phyloP scores from a whole-genome alignment of 768 basidiomycete species.

The Austroboletus festivus region DNA sequence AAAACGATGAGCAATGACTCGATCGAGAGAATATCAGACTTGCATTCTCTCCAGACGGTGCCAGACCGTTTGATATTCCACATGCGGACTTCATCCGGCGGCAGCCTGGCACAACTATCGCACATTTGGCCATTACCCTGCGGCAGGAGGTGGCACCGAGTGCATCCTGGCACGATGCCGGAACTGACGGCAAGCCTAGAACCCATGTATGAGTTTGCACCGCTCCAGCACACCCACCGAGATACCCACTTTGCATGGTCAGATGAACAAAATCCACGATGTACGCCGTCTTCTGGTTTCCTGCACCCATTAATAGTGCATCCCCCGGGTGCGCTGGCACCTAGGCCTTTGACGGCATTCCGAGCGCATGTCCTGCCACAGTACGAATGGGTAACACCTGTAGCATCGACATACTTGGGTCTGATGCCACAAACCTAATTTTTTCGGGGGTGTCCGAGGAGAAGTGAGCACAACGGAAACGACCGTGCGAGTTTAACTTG shows the following conservation, averaged over 20 bases:
- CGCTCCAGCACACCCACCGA: background rate
- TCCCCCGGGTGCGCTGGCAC: slow-evolving; percentile 32
- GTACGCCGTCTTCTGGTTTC: slow-evolving; percentile 46
- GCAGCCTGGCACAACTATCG: slow-evolving; percentile 46
- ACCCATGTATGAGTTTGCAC: slow-evolving; percentile 5
- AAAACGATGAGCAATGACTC: slow-evolving; percentile 24
- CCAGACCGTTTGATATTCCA: slow-evolving; percentile 47
- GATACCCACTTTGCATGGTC: slow-evolving; percentile 51
- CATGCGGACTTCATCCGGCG: slow-evolving; percentile 41
- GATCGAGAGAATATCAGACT: slow-evolving; percentile 26
- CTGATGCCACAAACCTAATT: slow-evolving; percentile 54
- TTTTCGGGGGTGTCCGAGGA: slow-evolving; percentile 3
- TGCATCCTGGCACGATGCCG: slow-evolving; percentile 48
- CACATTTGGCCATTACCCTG: slow-evolving; percentile 46
- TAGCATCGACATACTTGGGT: slow-evolving; percentile 59
- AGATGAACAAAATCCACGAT: slow-evolving; percentile 56
- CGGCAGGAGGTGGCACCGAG: slow-evolving; percentile 46
- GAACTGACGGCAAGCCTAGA: slow-evolving; percentile 50
- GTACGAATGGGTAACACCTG: slow-evolving; percentile 55
- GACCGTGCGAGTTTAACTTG: slow-evolving; percentile 8
- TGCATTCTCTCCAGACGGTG: slow-evolving; percentile 51
- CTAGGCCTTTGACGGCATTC: slow-evolving; percentile 31
- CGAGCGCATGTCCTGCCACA: slow-evolving; percentile 63
- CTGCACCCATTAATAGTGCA: slow-evolving; percentile 54
- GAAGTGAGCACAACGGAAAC: slow-evolving; percentile 14